Base-by-base conservation (phyloP, 352 stramenopile genomes). In the Globisporangium rhizosaccharum region DNA sequence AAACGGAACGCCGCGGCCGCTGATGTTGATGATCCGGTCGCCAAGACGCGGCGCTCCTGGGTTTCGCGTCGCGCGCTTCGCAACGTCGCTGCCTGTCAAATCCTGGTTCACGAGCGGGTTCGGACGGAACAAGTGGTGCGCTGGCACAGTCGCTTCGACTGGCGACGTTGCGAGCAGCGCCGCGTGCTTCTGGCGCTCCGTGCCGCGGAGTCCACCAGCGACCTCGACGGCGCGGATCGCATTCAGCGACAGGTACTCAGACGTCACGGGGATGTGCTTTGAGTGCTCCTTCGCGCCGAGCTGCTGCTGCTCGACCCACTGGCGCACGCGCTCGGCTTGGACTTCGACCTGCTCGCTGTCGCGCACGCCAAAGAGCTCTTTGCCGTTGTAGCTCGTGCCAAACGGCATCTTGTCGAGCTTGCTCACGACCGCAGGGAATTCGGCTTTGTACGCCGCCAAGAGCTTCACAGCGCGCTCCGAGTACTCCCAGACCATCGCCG, bases 21-120 rank as follows among this genome's bases (percentile, higher is more conserved):
- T 96, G 28, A 99, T 87, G 71, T 99, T 99, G 39, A 98, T 97
- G 55, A 99, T 86, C n/a, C 97, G 89, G 65, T 99, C 96, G 42
- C 97, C 97, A 10, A 99, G 74, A 39, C 87, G 76, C 28, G 95
- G 96, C 26, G 93, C 70, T n/a, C 79, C 81, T 30, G 57, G 67
- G 49, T 90, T 90, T 41, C 72, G 69, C 1, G 79, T 85, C 18
- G 76, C 71, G n/a, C 71, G 72, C 55, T 73, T 63, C 3, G 82
- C 84, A 3, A 90, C 67, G 50, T 86, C 74, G 3, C 82, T 72
- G 9, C 83, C 82, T 0, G 82, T 90, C n/a, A 93, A 62, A 56
- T 92, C 83, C 47, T 90, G 83, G 50, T 92, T 92, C 20, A 88
- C 78, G 23, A 90, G 57, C 7, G 82, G 80, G 48, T 91, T 90